phyloP scores from a whole-genome alignment of 495 filamentous ascomycete species.

The Podospora anserina region DNA sequence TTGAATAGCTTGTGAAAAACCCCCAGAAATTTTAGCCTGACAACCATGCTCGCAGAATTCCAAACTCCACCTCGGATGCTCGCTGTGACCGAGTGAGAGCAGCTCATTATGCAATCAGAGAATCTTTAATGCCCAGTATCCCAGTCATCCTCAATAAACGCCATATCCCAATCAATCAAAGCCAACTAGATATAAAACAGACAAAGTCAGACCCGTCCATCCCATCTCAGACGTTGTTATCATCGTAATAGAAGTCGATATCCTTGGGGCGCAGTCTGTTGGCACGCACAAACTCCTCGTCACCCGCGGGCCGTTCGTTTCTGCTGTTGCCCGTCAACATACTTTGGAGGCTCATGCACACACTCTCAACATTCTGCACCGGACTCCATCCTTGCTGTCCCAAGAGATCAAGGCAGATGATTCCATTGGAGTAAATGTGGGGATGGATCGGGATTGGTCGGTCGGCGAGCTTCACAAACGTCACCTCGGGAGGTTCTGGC shows the following conservation, averaged over 20 bases:
- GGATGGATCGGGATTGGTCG: slow-evolving; percentile 91
- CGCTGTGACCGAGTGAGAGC: background rate
- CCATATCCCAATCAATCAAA: background rate
- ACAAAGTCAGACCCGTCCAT: background rate
- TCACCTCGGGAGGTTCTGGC: slow-evolving; percentile 87
- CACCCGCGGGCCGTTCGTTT: slow-evolving; percentile 80
- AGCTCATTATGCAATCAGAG: background rate
- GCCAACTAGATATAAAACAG: background rate
- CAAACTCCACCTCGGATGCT: background rate
- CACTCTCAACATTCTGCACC: slow-evolving; percentile 93
- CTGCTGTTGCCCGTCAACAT: slow-evolving; percentile 95
- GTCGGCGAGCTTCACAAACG: slow-evolving; percentile 65
- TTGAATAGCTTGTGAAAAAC: background rate
- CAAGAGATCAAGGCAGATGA: slow-evolving; percentile 95
- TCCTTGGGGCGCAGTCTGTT: slow-evolving; percentile 77
- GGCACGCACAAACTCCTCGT: slow-evolving; percentile 76
- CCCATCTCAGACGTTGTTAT: slow-evolving; percentile 67
- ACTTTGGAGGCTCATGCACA: slow-evolving; percentile 96
- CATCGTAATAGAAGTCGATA: slow-evolving; percentile 85
- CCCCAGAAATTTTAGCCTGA: background rate
- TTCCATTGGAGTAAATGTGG: slow-evolving; percentile 96
- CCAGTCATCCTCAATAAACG: background rate
- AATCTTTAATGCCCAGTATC: background rate
- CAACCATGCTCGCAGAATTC: background rate
- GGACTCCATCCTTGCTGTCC: slow-evolving; percentile 86